These are phyloP conservation scores for Phaeosphaeria sp. DNA, from an alignment of 2,329 filamentous ascomycete species.

Conservation along the genomic window DNA sequence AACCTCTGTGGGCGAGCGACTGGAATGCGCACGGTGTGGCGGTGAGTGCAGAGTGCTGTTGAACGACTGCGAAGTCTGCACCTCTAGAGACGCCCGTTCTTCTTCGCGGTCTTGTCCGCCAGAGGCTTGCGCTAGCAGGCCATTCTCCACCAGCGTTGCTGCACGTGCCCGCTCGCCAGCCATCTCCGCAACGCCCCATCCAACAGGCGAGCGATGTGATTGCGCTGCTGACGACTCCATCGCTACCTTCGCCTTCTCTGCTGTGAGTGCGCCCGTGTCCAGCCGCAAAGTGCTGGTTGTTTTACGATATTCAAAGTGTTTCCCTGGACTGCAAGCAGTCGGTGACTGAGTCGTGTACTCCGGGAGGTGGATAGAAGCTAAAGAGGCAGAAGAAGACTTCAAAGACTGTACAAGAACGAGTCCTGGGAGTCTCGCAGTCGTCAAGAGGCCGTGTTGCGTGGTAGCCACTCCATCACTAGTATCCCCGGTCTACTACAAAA, in stretches of 20 bases:
- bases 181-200: background rate
- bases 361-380: background rate
- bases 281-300: background rate
- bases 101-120: slow-evolving; percentile 7
- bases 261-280: too few species aligned
- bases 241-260: too few species aligned
- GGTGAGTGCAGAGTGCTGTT: slow-evolving; percentile 7
- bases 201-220: background rate
- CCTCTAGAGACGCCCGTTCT: slow-evolving; percentile 1
- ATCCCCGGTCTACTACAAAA: background rate
- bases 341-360: background rate
- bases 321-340: background rate
- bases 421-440: background rate
- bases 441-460: background rate
- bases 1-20: slow-evolving; percentile 3
- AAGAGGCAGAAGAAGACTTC: background rate
- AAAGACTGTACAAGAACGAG: background rate
- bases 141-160: background rate
- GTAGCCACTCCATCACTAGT: background rate
- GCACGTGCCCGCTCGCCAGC: slow-evolving; percentile 19
- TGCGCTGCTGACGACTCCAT: background rate
- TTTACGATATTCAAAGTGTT: background rate
- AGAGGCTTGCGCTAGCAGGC: slow-evolving; percentile 24
- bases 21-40: slow-evolving; percentile 15
- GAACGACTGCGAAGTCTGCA: slow-evolving; percentile 5